Percentiles rank a stretch among this genome's conserved stretches.
These are phyloP conservation scores for Talaromyces marneffei DNA, from an alignment of 2,329 filamentous ascomycete genomes.

Conservation along the genomic window DNA sequence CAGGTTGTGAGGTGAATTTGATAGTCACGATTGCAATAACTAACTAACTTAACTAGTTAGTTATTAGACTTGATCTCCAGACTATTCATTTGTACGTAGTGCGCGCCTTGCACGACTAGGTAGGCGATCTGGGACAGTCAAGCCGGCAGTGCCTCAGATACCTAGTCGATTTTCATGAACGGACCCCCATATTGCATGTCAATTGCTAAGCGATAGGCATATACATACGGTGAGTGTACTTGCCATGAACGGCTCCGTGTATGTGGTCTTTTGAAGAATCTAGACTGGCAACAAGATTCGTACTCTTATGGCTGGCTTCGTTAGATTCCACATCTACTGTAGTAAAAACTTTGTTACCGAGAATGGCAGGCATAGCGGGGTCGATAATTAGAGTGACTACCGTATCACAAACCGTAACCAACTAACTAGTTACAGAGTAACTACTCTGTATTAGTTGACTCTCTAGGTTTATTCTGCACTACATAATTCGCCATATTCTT, in stretches of 20 bases:
- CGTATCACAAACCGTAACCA: no score
- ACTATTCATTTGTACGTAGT: no score
- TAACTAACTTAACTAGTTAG: no score
- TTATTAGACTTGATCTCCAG: not conserved
- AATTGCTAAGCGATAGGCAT: not conserved
- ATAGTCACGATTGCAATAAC: not conserved
- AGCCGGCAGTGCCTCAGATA: slow-evolving; percentile 50
- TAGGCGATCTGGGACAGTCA: slow-evolving; percentile 39
- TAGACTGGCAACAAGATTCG: not conserved
- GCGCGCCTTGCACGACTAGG: no score
- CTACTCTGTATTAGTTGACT: no score
- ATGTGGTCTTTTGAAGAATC: not conserved
- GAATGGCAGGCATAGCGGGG: not conserved
- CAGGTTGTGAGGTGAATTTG: not conserved
- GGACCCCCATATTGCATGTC: not conserved
- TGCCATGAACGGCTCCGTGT: not conserved
- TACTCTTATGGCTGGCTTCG: not conserved
- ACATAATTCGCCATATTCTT: not conserved
- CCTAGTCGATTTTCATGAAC: no score
- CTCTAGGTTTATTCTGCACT: not conserved
- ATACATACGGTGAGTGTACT: not conserved
- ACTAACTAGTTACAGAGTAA: no score
- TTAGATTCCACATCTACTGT: not conserved
- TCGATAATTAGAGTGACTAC: not conserved
- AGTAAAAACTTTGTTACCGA: not conserved